Conservation (phyloP, 139 green algal species). For the Chlamydomonas eustigma region DNA sequence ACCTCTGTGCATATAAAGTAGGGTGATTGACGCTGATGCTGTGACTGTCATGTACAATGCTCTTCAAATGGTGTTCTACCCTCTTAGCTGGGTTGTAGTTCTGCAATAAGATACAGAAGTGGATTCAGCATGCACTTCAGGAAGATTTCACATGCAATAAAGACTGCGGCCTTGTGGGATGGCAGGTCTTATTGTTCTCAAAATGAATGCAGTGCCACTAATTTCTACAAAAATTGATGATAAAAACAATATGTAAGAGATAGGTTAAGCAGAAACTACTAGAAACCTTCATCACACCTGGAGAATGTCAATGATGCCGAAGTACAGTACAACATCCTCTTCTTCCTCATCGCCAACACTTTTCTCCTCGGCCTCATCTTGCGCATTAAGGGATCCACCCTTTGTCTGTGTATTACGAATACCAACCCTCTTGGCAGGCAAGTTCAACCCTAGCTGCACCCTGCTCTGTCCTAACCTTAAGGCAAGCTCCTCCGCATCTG, state of each 20-base stretch:
- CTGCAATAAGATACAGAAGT: too few species aligned
- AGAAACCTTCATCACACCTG: too few species aligned
- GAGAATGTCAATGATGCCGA: conserved; percentile 91
- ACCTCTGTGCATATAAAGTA: conserved; percentile 65
- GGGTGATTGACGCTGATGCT: conserved; percentile 77
- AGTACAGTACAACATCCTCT: conserved; percentile 78
- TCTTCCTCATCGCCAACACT: not conserved
- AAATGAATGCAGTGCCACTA: too few species aligned
- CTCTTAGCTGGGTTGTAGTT: conserved; percentile 49
- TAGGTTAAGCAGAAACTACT: too few species aligned
- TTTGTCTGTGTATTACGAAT: not conserved
- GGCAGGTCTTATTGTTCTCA: too few species aligned
- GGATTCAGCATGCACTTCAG: not conserved
- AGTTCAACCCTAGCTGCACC: conserved; percentile 60
- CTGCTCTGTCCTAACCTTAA: conserved; percentile 16
- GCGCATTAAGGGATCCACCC: too few species aligned
- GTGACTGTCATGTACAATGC: conserved; percentile 56
- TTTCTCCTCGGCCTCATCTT: not conserved
- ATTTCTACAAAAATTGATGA: too few species aligned
- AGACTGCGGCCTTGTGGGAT: too few species aligned
- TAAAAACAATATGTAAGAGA: too few species aligned
- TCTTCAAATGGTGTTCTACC: conserved; percentile 82
- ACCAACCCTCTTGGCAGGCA: conserved; percentile 41
- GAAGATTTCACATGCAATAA: too few species aligned
- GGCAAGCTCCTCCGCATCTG: conserved; percentile 7